Percentiles rank a stretch among this genome's conserved stretches.
phyloP scores from a whole-genome alignment of 2,329 filamentous ascomycete species.

The Drechslera avenae region DNA sequence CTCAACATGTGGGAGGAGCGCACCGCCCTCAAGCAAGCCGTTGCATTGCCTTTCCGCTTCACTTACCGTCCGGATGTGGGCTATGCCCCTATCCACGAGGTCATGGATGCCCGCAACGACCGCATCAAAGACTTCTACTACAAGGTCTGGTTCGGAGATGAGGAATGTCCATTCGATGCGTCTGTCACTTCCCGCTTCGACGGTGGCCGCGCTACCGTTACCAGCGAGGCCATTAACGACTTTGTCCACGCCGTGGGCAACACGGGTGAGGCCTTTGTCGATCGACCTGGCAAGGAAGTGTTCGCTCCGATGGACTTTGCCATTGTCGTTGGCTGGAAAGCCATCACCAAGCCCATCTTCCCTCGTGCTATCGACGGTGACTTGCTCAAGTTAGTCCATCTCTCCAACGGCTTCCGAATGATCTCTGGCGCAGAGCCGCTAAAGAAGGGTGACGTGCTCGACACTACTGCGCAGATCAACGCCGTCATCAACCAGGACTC shows the following conservation, averaged over 20 bases:
- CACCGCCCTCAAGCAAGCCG: constrained; percentile 79
- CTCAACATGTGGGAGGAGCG: constrained; percentile 93
- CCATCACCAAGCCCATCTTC: constrained; percentile 99
- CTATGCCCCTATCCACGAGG: constrained; percentile 95
- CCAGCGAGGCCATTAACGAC: constrained; percentile 91
- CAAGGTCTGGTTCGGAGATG: constrained; percentile 93
- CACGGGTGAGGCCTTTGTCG: constrained; percentile 95
- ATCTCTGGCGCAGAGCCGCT: constrained; percentile 91
- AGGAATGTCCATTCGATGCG: constrained; percentile 80
- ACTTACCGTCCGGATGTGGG: constrained; percentile 93
- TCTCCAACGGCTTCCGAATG: constrained; percentile 99
- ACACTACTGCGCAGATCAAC: constrained; percentile 94
- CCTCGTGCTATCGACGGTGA: constrained; percentile 95
- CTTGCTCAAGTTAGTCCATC: constrained; percentile 90
- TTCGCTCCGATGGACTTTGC: constrained; percentile 98
- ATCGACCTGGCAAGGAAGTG: constrained; percentile 90
- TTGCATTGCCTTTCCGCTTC: constrained; percentile 85
- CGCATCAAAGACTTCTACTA: constrained; percentile 99
- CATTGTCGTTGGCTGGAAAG: constrained; percentile 98
- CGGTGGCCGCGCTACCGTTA: constrained; percentile 85
- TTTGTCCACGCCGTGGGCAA: constrained; percentile 99
- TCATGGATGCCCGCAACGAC: constrained; percentile 95
- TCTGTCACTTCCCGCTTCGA: constrained; percentile 87
- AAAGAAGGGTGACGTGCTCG: constrained; percentile 91
- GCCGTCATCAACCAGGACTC: constrained; percentile 97